A percentile compares a stretch with the other conserved stretches of the same genome.
Evolutionary conservation across 371 early-diverging fungal genomes (phyloP).

Genomic region (Actinomortierella wolfii): DNA sequence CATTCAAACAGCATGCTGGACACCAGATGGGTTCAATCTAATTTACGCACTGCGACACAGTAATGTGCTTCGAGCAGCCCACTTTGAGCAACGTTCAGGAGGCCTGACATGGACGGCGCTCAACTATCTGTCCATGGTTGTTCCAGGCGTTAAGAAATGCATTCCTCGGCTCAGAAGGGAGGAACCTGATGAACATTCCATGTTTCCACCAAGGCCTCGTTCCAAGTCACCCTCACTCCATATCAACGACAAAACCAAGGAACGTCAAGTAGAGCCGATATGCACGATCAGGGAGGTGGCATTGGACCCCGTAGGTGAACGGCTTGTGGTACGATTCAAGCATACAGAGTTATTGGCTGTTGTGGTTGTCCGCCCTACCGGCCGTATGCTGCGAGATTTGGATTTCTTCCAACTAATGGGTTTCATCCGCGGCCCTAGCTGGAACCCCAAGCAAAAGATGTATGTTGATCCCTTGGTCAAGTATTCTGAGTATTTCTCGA

Average conservation of each 20-base stretch:
- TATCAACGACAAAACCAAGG: not conserved
- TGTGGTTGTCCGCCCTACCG: conserved; percentile 23
- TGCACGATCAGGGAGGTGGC: conserved; percentile 9
- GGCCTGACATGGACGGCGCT: conserved; percentile 27
- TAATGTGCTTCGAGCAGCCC: conserved; percentile 23
- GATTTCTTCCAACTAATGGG: conserved; percentile 32
- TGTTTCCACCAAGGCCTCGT: too few species aligned
- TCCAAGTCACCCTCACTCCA: too few species aligned
- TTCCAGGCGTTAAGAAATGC: too few species aligned
- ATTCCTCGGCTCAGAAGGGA: conserved; percentile 2
- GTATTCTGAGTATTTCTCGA: too few species aligned
- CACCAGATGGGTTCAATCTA: conserved; percentile 34
- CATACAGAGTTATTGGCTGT: conserved; percentile 27
- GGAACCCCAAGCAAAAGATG: conserved; percentile 9
- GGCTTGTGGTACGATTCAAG: conserved; percentile 33
- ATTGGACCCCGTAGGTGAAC: conserved; percentile 29
- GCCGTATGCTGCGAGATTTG: conserved; percentile 20
- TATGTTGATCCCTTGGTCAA: too few species aligned
- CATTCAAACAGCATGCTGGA: conserved; percentile 38
- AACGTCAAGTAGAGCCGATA: conserved; percentile 3
- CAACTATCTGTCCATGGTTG: conserved; percentile 19
- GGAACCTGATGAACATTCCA: conserved; percentile 3
- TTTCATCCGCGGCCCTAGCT: conserved; percentile 34
- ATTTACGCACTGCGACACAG: conserved; percentile 32
- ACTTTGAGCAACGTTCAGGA: conserved; percentile 27